Percentiles rank a stretch among this genome's conserved stretches.
Evolutionary conservation across 371 early-diverging fungal species (phyloP).

Genomic region (Mucor circinelloides): DNA sequence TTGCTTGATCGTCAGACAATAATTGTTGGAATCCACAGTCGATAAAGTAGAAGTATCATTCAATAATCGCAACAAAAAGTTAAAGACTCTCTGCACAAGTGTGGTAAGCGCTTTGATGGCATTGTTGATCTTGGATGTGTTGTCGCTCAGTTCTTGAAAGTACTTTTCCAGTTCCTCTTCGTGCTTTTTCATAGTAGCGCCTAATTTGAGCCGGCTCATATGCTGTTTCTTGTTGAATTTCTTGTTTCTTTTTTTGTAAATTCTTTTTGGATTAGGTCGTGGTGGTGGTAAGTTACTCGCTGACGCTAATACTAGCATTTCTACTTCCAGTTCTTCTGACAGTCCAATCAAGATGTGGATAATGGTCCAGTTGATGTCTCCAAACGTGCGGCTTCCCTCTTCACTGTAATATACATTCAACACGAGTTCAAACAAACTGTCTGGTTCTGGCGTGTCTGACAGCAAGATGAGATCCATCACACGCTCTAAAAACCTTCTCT

Average conservation of each 20-base stretch:
- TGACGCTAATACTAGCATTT: background rate
- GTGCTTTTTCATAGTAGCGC: slow-evolving; percentile 9
- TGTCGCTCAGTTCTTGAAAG: slow-evolving; percentile 2
- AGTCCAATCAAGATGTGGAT: slow-evolving; percentile 28
- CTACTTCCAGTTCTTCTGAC: slow-evolving; percentile 26
- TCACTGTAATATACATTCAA: slow-evolving; percentile 8
- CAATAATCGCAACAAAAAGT: slow-evolving; percentile 18
- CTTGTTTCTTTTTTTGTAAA: background rate
- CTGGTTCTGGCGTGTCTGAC: slow-evolving; percentile 39
- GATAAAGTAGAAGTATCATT: background rate
- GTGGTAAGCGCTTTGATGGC: slow-evolving; percentile 19
- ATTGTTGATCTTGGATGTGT: background rate
- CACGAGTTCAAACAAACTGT: slow-evolving; percentile 35
- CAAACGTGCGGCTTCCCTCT: background rate
- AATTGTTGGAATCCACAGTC: background rate
- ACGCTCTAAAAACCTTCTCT: slow-evolving; percentile 10
- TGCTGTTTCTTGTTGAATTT: slow-evolving; percentile 4
- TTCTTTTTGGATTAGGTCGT: background rate
- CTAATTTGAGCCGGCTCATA: background rate
- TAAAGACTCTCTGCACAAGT: slow-evolving; percentile 24
- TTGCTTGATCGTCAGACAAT: slow-evolving; percentile 8
- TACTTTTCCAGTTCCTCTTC: slow-evolving; percentile 21
- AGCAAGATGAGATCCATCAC: slow-evolving; percentile 43
- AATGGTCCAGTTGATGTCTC: slow-evolving; percentile 14
- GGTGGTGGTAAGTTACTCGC: background rate